A percentile compares a stretch with the other conserved stretches of the same genome.
Conservation (phyloP, 2,329 filamentous ascomycete species). For the Aspergillus pseudoglaucus region DNA sequence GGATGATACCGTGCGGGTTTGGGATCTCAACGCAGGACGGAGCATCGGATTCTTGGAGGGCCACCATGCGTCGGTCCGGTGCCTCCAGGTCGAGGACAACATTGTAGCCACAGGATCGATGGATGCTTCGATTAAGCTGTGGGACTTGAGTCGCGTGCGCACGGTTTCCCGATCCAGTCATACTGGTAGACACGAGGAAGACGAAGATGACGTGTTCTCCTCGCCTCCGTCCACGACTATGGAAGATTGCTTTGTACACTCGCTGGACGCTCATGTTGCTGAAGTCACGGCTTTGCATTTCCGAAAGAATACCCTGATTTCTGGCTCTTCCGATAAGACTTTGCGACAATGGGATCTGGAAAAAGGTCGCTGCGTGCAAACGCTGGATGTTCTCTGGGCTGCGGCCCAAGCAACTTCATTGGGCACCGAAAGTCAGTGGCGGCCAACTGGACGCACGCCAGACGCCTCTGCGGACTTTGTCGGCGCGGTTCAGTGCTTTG, state of each 20-base stretch:
- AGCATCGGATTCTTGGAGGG: constrained; percentile 90
- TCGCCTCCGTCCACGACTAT: constrained; percentile 66
- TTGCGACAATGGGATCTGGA: constrained; percentile 95
- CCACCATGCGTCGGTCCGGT: constrained; percentile 86
- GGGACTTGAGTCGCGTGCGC: constrained; percentile 86
- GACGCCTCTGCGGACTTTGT: constrained; percentile 80
- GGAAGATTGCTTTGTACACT: constrained; percentile 82
- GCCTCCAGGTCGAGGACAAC: constrained; percentile 91
- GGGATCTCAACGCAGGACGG: constrained; percentile 89
- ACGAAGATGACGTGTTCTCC: constrained; percentile 46
- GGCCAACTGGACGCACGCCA: constrained; percentile 57
- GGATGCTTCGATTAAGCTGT: constrained; percentile 88
- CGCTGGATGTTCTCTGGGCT: constrained; percentile 95
- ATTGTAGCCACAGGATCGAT: constrained; percentile 89
- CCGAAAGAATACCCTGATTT: constrained; percentile 80
- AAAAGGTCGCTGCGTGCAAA: constrained; percentile 95
- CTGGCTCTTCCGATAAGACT: constrained; percentile 94
- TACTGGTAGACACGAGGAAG: constrained; percentile 44
- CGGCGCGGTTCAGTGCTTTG: constrained; percentile 89
- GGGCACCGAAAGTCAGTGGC: constrained; percentile 60
- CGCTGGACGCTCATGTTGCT: constrained; percentile 81
- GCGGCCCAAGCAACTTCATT: constrained; percentile 79
- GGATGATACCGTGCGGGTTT: constrained; percentile 90
- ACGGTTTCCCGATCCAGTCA: constrained; percentile 63
- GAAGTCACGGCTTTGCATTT: constrained; percentile 94